Conservation (phyloP, 176 grass and related monocot genomes). For the maize (Zea mays) region Zm-B73-REFERENCE-NAM-5.0 NC_050101.1:166515501-166516000, state of each 20-base stretch:
- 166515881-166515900: not conserved
- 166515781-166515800: not conserved
- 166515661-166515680: too few relatives aligned
- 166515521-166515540: too few relatives aligned
- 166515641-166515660: not conserved
- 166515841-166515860: not conserved
- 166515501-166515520: not conserved
- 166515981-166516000: not conserved
- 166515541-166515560: not conserved
- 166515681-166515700: not conserved
- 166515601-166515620: not conserved
- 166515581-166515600: not conserved
- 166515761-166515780: not conserved
- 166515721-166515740: not conserved
- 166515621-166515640: not conserved
- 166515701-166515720: slow-evolving; percentile 4
- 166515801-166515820: not conserved
- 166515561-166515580: not conserved
- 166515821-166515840: not conserved
- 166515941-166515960: too few relatives aligned
- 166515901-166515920: not conserved
- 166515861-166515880: not conserved
- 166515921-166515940: too few relatives aligned
- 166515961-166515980: not conserved
- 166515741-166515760: not conserved